Base-by-base conservation (phyloP, 2,329 filamentous ascomycete species). In the Trichoderma semiorbis region DNA sequence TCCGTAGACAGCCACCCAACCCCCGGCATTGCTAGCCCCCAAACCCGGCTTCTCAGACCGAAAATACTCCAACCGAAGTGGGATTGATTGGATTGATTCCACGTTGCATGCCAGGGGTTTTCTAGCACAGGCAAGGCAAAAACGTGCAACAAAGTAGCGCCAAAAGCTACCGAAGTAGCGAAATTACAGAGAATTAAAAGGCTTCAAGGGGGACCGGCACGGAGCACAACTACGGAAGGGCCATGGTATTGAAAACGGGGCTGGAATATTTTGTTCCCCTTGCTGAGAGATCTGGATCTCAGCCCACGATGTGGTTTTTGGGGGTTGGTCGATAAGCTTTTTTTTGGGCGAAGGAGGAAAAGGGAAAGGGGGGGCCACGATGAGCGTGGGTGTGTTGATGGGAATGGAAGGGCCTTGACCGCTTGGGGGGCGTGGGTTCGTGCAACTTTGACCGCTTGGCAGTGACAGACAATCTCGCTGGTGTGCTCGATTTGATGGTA, bases 81-180 rank as follows among this genome's bases (percentile, higher is more conserved):
- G 50, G 12, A 62, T 57, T n/a, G 24, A 43, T 43, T 43, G 18
- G 39, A 43, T 43, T 43, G 39, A 28, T 50, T 57, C 50, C 64
- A 55, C 21, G 28, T 36, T 57, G 47, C 30, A 67, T 21, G 28
- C 64, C 47, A 67, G 50, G 50, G 64, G 32, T 3, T n/a, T 43
- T 43, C 16, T n/a, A n/a, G 21, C n/a, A 18, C 1, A 12, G 1
- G 30, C 64, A 24, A 66, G 63, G 63, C 57, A 53, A 53, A 24
- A 53, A 50, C 43, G 43, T 50, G 43, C 11, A 21, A 50, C n/a
- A 21, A 50, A 50, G 3, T 34, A 53, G 30, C 63, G 28, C 21
- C n/a, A 7, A 18, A 34, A n/a, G 30, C 39, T 57, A 67, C 64
- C 47, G 64, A 53, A 67, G 64, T 67, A 67, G 63, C 63, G 63